Evolutionary conservation across 129 eudicot species (phyloP), one percentile per base, ranked within the genome.

Genomic region (Deinandra increscens): DNA sequence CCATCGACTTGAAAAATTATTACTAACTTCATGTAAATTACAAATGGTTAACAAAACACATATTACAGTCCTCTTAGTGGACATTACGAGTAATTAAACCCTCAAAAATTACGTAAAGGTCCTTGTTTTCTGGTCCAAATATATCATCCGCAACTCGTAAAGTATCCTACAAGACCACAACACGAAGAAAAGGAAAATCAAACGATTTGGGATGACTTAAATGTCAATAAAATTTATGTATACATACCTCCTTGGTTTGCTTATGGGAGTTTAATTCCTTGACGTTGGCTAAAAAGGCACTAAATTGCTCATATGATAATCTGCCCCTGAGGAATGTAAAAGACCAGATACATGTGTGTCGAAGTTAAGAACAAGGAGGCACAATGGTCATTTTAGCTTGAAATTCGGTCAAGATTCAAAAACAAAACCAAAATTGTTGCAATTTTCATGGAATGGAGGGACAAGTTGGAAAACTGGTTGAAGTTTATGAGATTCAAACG

Each of bases 191-290:
- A 26, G 29, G 10, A 71, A 7, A 31, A 43, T 31, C 2, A 60
- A 70, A 26, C 15, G 4, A 20, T 48, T 49, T 18, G 38, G 13
- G 63, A 22, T n/a, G 29, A 10, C 41, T 34, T 51, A 7, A 58
- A 18, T 15, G 54, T 13, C 29, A 51, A 19, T 26, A 60, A 77
- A 51, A 14, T 8, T 48, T 1, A 77, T 69, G 65, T 29, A 69
- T 13, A 29, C 71, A 13, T 87, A 89, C 99, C 87, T 93, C 99
- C 81, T 82, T 89, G 13, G 95, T 83, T 80, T 93, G 92, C 81
- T 93, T 93, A 85, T 93, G 97, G 54, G 99, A 89, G 69, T 93
- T 93, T 56, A 93, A 69, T 51, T 93, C 97, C 90, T 93, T 93
- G 36, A 93, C 99, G 77, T 87, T 93, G 44, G 97, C 92, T 71